Base-by-base conservation (phyloP, 495 filamentous ascomycete genomes). In the Xylona heveae region DNA sequence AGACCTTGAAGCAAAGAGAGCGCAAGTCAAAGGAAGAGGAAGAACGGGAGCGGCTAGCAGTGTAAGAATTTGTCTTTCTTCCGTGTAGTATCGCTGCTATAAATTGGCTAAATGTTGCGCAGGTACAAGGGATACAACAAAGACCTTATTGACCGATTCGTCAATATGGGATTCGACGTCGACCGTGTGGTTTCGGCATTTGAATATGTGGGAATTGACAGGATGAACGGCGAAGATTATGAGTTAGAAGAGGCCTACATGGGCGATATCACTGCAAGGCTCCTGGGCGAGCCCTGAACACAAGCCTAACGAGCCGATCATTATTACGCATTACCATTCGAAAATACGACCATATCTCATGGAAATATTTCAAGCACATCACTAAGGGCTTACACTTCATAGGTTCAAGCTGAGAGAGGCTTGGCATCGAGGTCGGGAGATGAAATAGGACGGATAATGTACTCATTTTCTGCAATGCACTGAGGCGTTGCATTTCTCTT, bases 91-190 rank as follows among this genome's bases (percentile, higher is more conserved):
- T 14, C 12, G 12, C 36, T 19, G 7, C 28, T 31, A 24, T 37
- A n/a, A 16, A 6, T 13, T 33, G 19, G 32, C 31, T 42, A 42
- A 47, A 39, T 14, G 17, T 12, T 5, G 10, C 27, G 38, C 37
- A 90, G 81, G 39, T 92, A 91, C 44, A 70, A 79, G 30, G 90
- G 88, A 4, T 97, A 91, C 45, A 82, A 80, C 49, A 76, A 77
- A 41, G 66, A 74, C 5, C 61, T 93, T 24, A 71, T 95, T 39
- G 77, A 92, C 42, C 67, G 74, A n/a, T 95, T 95, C 44, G 68
- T 76, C 12, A 65, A 60, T 42, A 95, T 97, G 88, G 88, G 88
- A 24, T 97, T 97, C 41, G 75, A 84, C 37, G 66, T 92, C n/a
- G 74, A 78, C 30, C 60, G 65, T 20, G 82, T 97, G 2, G 88